Evolutionary conservation across 805 yeast species (phyloP).

Genomic region (Saccharomyces mikatae): DNA sequence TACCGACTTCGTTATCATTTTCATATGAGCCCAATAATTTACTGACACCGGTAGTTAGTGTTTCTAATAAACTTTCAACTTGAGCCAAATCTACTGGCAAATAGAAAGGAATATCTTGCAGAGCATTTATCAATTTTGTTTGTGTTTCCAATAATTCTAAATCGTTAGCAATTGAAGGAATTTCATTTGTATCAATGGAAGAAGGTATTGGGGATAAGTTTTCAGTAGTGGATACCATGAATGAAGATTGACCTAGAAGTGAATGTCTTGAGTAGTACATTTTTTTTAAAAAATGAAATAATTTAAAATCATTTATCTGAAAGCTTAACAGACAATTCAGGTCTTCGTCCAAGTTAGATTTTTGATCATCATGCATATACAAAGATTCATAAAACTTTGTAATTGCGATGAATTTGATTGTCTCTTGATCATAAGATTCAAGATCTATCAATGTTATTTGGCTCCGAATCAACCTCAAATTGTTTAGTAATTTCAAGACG

Average conservation of each 20-base stretch:
- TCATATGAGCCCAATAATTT: not conserved
- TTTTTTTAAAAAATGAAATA: not conserved
- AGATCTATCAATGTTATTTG: not conserved
- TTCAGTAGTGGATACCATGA: not conserved
- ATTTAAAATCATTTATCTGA: not conserved
- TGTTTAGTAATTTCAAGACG: not conserved
- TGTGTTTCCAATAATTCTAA: not conserved
- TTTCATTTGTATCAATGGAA: not conserved
- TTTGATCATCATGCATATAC: not conserved
- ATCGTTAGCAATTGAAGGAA: not conserved
- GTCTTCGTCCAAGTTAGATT: not conserved
- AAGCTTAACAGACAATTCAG: not conserved
- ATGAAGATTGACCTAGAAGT: not conserved
- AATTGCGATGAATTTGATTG: not conserved
- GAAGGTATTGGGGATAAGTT: not conserved
- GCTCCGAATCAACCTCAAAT: not conserved
- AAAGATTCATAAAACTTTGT: not conserved
- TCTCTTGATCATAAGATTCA: not conserved
- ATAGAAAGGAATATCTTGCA: conserved; percentile 1
- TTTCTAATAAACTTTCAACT: not conserved
- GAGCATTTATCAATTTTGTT: not conserved
- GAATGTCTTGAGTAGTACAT: not conserved
- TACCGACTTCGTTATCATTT: not conserved
- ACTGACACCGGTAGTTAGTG: not conserved
- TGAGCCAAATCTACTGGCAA: not conserved